Conservation (phyloP, 805 yeast species). For the Pichia manshurica region DNA sequence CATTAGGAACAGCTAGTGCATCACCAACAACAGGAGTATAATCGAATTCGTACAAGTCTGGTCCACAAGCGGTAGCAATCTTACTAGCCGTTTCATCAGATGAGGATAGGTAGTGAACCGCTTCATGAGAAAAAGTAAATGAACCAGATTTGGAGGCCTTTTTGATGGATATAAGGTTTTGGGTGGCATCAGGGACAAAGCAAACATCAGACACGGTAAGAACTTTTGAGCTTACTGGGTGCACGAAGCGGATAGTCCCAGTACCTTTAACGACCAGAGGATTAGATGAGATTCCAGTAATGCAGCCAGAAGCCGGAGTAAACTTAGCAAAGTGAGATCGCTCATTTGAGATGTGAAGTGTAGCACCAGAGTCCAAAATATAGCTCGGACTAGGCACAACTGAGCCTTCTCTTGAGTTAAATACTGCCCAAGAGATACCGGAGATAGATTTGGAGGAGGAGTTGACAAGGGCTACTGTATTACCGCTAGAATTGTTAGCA, state of each 20-base stretch:
- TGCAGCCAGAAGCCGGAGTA: not conserved
- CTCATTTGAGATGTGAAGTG: not conserved
- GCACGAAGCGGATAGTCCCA: constrained; percentile 1
- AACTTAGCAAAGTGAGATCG: constrained; percentile 1
- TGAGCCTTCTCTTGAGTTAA: too few species aligned
- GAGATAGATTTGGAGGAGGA: not conserved
- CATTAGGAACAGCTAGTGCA: not conserved
- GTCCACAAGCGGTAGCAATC: not conserved
- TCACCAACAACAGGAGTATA: not conserved
- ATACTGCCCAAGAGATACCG: constrained; percentile 1
- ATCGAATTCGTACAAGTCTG: not conserved
- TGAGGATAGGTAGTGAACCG: not conserved
- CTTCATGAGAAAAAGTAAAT: not conserved
- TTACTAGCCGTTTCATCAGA: not conserved
- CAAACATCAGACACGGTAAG: not conserved
- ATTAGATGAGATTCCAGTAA: constrained; percentile 1
- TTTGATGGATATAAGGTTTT: not conserved
- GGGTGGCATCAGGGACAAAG: constrained; percentile 1
- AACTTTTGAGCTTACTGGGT: not conserved
- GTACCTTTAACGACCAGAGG: constrained; percentile 1
- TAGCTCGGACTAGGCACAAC: not conserved
- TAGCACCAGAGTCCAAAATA: constrained; percentile 1
- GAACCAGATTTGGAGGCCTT: not conserved
- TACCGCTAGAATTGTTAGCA: not conserved
- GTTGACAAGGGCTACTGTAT: too few species aligned